Conservation (phyloP, 2,329 filamentous ascomycete genomes). For the Hypoxylon sp. region DNA sequence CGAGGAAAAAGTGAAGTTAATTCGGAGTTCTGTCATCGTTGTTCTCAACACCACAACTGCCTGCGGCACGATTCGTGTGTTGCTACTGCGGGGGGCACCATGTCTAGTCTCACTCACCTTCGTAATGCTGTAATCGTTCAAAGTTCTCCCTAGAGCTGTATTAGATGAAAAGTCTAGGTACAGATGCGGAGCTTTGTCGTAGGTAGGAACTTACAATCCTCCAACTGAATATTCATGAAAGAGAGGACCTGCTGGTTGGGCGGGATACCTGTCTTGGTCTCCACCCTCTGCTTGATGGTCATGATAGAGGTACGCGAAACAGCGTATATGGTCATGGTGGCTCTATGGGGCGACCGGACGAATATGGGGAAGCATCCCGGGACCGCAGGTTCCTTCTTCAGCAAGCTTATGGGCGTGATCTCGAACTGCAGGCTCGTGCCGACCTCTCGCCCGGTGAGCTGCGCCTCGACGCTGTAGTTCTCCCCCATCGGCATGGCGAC, state of each 20-base stretch:
- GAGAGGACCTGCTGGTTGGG: not conserved
- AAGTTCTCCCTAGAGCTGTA: not conserved
- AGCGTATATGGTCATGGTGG: too few relatives aligned
- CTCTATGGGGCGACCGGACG: too few relatives aligned
- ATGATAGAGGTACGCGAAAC: too few relatives aligned
- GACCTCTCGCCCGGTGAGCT: conserved; percentile 57
- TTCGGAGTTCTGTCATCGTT: too few relatives aligned
- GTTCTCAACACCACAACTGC: too few relatives aligned
- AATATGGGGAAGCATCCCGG: too few relatives aligned
- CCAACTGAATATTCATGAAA: not conserved
- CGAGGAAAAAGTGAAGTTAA: too few relatives aligned
- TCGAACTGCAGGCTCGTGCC: conserved; percentile 59
- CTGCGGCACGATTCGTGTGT: too few relatives aligned
- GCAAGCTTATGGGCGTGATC: conserved; percentile 50
- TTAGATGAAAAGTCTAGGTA: not conserved
- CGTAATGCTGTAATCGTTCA: conserved; percentile 5
- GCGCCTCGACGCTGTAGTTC: conserved; percentile 59
- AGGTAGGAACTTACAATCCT: conserved; percentile 9
- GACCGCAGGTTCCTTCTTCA: not conserved
- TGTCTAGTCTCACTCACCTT: not conserved
- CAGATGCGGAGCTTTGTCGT: too few relatives aligned
- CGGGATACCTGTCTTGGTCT: not conserved
- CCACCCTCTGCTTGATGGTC: too few relatives aligned
- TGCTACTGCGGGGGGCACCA: not conserved
- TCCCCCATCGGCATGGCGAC: conserved; percentile 58